These are phyloP conservation scores for Aspergillus biplanus DNA, from an alignment of 495 filamentous ascomycete genomes.

Conservation along the genomic window DNA sequence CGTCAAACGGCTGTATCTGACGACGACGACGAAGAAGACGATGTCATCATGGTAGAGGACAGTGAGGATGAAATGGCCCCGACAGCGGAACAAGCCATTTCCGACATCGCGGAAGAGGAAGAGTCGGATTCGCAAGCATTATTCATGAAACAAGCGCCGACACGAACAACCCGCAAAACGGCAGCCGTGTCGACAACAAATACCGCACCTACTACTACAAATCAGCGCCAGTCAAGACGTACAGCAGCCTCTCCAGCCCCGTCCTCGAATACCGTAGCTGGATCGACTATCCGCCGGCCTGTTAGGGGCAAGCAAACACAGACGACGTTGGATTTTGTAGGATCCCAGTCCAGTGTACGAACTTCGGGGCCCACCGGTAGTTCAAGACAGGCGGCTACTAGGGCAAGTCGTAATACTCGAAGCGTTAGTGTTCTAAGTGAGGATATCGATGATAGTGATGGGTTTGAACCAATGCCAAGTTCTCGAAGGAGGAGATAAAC, in stretches of 20 bases:
- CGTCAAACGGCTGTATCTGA: conserved; percentile 54
- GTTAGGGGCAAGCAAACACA: conserved; percentile 53
- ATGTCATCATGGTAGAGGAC: conserved; percentile 64
- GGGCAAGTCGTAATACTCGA: conserved; percentile 45
- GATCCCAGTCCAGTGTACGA: conserved; percentile 50
- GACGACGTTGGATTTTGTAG: conserved; percentile 73
- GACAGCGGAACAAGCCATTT: conserved; percentile 33
- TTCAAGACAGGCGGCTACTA: conserved; percentile 41
- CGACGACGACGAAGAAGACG: conserved; percentile 65
- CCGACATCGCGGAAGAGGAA: conserved; percentile 40
- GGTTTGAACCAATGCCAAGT: conserved; percentile 66
- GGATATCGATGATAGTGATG: conserved; percentile 78
- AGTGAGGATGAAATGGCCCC: conserved; percentile 65
- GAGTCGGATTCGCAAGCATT: conserved; percentile 53
- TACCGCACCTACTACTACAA: conserved; percentile 27
- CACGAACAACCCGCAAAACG: conserved; percentile 41
- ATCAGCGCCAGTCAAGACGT: conserved; percentile 30
- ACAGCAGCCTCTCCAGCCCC: conserved; percentile 47
- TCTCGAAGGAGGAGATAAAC: conserved; percentile 23
- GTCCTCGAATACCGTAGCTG: conserved; percentile 45
- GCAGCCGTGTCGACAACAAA: conserved; percentile 8
- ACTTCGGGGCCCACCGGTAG: conserved; percentile 24
- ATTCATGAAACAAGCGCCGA: conserved; percentile 54
- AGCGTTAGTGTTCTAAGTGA: conserved; percentile 44
- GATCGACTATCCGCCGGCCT: conserved; percentile 9